Evolutionary conservation across 495 filamentous ascomycete species (phyloP), one percentile per base, ranked within the genome.

Genomic region (Penicillium verhagenii): DNA sequence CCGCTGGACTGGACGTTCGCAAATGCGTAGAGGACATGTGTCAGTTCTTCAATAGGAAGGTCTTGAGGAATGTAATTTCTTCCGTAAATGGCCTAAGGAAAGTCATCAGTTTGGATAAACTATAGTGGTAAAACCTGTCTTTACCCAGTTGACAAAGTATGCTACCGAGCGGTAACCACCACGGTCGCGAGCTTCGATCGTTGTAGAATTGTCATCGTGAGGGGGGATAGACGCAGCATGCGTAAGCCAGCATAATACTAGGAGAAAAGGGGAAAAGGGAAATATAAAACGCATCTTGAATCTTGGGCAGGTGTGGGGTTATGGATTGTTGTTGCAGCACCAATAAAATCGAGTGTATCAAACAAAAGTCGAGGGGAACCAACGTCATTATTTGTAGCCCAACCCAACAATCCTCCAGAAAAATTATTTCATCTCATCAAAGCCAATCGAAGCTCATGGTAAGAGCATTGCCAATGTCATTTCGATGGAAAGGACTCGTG

Each of bases 21-120:
- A 67, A 94, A 94, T 19, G 89, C 80, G 62, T 94, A 96, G 25
- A 96, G 79, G n/a, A 96, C 74, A 66, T 96, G 91, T 0, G 91
- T 96, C 16, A 96, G 76, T 35, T 87, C 84, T 21, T 87, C 79
- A 5, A 79, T 80, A 2, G 89, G 87, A 7, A 96, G 78, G 61
- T 92, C 81, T 52, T 92, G 86, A 0, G 90, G 88, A 21, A 82
- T 77, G 69, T 88, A 86, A 54, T 90, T 79, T 49, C 89, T 78
- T 46, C 74, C 86, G 59, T 92, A 91, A 52, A 91, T 88, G 39
- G 80, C 86, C 88, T 88, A 72, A 14, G 6, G 4, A 25, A 21
- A 40, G 11, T 26, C 3, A 10, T 39, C 21, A 21, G 16, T 8
- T 26, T 28, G 26, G 11, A 49, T 33, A 35, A 20, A 49, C 14